Evolutionary conservation across 2,329 filamentous ascomycete species (phyloP).

Genomic region (Arachnopeziza araneosa): DNA sequence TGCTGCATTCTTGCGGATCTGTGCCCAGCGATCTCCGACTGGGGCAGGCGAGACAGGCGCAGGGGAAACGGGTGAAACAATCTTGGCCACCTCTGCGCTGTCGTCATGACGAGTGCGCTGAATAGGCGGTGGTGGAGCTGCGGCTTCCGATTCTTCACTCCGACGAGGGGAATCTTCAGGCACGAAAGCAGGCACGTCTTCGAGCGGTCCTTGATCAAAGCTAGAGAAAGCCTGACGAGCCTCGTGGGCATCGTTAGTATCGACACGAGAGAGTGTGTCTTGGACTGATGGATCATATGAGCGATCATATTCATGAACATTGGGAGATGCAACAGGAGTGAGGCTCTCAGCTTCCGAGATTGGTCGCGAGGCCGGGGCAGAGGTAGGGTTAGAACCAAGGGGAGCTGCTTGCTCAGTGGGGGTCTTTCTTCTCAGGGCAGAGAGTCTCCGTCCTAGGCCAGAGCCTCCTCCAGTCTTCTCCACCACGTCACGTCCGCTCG

Average conservation of each 20-base stretch:
- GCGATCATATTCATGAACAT: conserved; percentile 30
- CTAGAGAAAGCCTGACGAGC: conserved; percentile 55
- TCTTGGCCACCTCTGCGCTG: conserved; percentile 26
- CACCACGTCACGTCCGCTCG: conserved; percentile 33
- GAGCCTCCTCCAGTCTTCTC: conserved; percentile 14
- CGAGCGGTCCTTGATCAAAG: conserved; percentile 85
- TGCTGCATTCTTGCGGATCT: conserved; percentile 91
- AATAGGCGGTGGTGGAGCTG: conserved; percentile 33
- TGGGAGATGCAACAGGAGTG: conserved; percentile 27
- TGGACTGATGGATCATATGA: conserved; percentile 42
- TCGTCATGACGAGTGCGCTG: conserved; percentile 24
- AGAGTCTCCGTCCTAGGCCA: conserved; percentile 35
- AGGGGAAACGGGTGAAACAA: conserved; percentile 6
- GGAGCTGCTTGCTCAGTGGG: conserved; percentile 13
- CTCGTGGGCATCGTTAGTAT: conserved; percentile 52
- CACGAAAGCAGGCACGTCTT: conserved; percentile 79
- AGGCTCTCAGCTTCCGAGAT: conserved; percentile 20
- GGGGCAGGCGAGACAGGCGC: background rate
- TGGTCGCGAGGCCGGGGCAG: conserved; percentile 21
- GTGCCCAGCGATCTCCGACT: conserved; percentile 80
- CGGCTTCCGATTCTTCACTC: conserved; percentile 26
- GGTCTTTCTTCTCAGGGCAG: conserved; percentile 36
- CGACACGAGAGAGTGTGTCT: conserved; percentile 51
- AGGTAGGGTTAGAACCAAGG: background rate
- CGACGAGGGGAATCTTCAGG: conserved; percentile 41